Base-by-base conservation (phyloP, 2,329 filamentous ascomycete genomes). In the Penicillium sp. region DNA sequence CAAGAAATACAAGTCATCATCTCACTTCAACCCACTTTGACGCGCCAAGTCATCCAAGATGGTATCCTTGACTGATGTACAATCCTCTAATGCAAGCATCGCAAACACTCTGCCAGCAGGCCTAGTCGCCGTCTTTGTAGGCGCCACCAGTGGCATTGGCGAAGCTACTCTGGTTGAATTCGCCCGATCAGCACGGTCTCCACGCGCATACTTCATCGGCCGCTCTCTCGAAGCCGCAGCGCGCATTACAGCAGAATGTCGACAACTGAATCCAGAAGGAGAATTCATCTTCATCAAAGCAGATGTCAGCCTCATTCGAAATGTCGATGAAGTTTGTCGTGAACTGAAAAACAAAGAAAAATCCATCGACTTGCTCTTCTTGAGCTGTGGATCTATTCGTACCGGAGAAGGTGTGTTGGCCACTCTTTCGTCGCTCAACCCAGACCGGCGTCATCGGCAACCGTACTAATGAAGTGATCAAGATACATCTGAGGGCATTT, bases 401-500 rank as follows among this genome's bases (percentile, higher is more conserved):
- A 69, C 81, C 58, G 66, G 64, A 16, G 47, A 67, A 44, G 54
- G 60, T 47, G 24, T 34, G 39, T 56, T 38, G 24, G 5, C 24
- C 7, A 7, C 2, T 27, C 24, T 6, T 5, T 27, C 5, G 24
- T 49, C 38, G 11, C 8, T 11, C 11, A 38, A 10, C 24, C 4
- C 24, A 27, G 24, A 27, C 5, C 5, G 8, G 24, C 5, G 8
- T 27, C 24, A 27, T 8, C 24, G 24, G 8, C 24, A 27, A 6
- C 2, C 4, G 8, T 27, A 27, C 24, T 27, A 27, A 27, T 27
- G 4, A 1, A 18, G 18, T 39, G 14, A 11, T 14, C 14, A 39
- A 82, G 84, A 86, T 56, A 86, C 83, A 0, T 48, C 71, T 0
- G 86, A 89, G 68, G 83, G 82, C 2, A 73, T 89, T 2, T 77